Percentiles rank a stretch among this genome's conserved stretches.
These are phyloP conservation scores for Alternaria ventricosa DNA, from an alignment of 2,329 filamentous ascomycete species.

Conservation along the genomic window DNA sequence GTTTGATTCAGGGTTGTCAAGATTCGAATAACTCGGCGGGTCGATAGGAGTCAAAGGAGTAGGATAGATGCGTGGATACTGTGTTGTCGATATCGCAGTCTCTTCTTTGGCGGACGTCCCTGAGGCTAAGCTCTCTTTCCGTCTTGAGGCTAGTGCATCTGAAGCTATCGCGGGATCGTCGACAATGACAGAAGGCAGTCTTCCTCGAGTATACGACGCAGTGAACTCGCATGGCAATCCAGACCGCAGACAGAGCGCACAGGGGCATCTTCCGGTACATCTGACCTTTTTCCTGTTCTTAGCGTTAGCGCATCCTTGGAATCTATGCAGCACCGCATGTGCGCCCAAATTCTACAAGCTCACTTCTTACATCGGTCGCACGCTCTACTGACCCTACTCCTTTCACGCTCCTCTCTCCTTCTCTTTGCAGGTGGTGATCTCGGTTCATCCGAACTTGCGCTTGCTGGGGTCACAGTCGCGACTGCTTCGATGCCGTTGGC, in stretches of 20 bases:
- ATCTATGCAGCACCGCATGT: constrained; percentile 1
- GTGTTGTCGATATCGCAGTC: constrained; percentile 22
- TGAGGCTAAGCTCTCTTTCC: constrained; percentile 15
- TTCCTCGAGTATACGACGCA: constrained; percentile 57
- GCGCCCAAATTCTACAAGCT: constrained; percentile 16
- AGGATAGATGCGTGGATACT: constrained; percentile 25
- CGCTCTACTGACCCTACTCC: constrained; percentile 55
- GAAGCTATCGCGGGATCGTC: constrained; percentile 38
- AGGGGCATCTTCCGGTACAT: constrained; percentile 47
- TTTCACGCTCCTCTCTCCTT: constrained; percentile 44
- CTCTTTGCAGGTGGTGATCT: constrained; percentile 38
- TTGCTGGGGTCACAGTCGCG: constrained; percentile 10
- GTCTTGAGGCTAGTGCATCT: constrained; percentile 21
- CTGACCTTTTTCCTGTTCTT: constrained; percentile 44
- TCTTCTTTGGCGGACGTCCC: constrained; percentile 17
- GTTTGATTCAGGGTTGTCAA: constrained; percentile 6
- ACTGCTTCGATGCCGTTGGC: constrained; percentile 22
- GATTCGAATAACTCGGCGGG: constrained; percentile 18
- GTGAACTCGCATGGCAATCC: constrained; percentile 56
- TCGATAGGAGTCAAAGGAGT: constrained; percentile 19
- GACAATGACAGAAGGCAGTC: constrained; percentile 51
- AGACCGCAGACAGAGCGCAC: constrained; percentile 39
- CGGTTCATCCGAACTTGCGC: constrained; percentile 29
- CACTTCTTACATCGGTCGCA: constrained; percentile 59
- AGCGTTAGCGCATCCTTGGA: constrained; percentile 15